Evolutionary conservation across 2,329 filamentous ascomycete genomes (phyloP).

Genomic region (Sordariomycetes sp.): DNA sequence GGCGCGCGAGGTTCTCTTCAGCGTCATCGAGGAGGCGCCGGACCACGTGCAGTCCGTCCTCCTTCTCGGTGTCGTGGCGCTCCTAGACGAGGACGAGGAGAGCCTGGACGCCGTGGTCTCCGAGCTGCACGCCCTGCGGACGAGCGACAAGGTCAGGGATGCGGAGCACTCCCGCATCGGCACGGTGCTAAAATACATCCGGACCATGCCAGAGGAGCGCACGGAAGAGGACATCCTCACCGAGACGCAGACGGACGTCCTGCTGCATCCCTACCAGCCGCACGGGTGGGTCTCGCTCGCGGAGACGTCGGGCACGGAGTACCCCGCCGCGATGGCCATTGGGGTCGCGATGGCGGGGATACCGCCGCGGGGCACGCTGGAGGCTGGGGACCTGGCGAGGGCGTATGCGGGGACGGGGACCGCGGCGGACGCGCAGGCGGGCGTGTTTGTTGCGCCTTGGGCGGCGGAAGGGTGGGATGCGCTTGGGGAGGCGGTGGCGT

Average conservation of each 20-base stretch:
- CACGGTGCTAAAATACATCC: conserved; percentile 63
- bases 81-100: conserved; percentile 68
- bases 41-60: conserved; percentile 69
- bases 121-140: conserved; percentile 62
- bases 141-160: conserved; percentile 47
- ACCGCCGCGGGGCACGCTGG: conserved; percentile 57
- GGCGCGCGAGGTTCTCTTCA: conserved; percentile 69
- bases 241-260: conserved; percentile 63
- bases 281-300: conserved; percentile 72
- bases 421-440: conserved; percentile 61
- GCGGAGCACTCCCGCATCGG: conserved; percentile 57
- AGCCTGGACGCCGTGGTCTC: conserved; percentile 67
- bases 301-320: conserved; percentile 36
- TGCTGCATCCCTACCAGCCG: conserved; percentile 68
- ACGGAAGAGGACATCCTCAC: conserved; percentile 37
- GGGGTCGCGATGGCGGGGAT: conserved; percentile 58
- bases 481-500: conserved; percentile 24
- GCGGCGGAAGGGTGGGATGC: conserved; percentile 48
- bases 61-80: conserved; percentile 70
- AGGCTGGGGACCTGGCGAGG: conserved; percentile 54
- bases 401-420: conserved; percentile 64
- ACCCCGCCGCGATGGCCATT: conserved; percentile 57
- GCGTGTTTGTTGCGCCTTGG: conserved; percentile 77
- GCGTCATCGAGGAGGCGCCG: conserved; percentile 59
- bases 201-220: conserved; percentile 37